A percentile compares a stretch with the other conserved stretches of the same genome.
Evolutionary conservation across 352 stramenopile genomes (phyloP).

Genomic region (Globisporangium emineosum): DNA sequence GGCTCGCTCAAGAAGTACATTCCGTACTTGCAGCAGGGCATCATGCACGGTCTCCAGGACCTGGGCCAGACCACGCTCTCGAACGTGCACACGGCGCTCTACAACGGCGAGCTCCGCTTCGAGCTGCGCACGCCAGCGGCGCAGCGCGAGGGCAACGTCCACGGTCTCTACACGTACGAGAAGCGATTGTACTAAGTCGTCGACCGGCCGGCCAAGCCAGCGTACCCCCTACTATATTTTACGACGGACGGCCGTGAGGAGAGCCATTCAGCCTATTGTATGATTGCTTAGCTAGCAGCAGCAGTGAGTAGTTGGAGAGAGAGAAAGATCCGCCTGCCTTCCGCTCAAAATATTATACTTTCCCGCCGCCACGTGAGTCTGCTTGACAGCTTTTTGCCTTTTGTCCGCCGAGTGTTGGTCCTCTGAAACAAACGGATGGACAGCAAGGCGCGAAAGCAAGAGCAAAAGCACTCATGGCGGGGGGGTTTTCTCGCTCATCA

Average conservation of each 20-base stretch:
- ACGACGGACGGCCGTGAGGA: neutral
- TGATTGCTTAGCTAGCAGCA: conserved; percentile 1
- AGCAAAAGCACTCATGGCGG: conserved; percentile 14
- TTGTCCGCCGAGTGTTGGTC: neutral
- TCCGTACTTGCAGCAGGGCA: conserved; percentile 98
- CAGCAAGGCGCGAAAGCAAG: neutral
- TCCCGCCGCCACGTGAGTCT: conserved; percentile 6
- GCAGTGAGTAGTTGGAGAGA: neutral
- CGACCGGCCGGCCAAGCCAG: neutral
- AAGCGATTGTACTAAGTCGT: conserved; percentile 83
- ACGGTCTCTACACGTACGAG: conserved; percentile 98
- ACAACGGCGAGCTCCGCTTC: conserved; percentile 90
- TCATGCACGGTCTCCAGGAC: conserved; percentile 98
- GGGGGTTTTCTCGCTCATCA: conserved; percentile 6
- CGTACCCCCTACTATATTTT: conserved; percentile 7
- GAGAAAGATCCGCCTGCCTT: neutral
- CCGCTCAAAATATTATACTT: conserved; percentile 14
- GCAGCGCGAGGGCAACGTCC: conserved; percentile 98
- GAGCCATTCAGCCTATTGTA: conserved; percentile 1
- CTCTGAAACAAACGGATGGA: conserved; percentile 6
- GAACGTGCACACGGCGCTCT: conserved; percentile 81
- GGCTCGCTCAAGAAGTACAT: conserved; percentile 98
- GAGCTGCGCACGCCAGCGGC: conserved; percentile 98
- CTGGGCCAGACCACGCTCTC: conserved; percentile 91
- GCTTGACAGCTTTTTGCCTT: conserved; percentile 1